These are phyloP conservation scores for Talaromyces thailandensis DNA, from an alignment of 495 filamentous ascomycete genomes.

Conservation along the genomic window DNA sequence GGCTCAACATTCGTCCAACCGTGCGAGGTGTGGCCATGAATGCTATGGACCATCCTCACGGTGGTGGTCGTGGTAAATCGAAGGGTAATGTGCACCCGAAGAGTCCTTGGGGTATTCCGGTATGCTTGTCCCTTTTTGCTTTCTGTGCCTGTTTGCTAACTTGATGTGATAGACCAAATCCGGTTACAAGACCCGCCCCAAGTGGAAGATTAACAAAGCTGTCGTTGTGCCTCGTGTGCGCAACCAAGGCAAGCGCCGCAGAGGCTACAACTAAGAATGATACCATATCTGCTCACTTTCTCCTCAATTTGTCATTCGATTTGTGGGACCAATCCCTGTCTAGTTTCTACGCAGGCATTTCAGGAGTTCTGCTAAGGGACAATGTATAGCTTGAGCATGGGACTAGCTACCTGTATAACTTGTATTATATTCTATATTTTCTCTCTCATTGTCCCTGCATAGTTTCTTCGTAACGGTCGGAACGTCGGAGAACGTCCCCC, in stretches of 20 bases:
- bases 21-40: slow-evolving; percentile 98
- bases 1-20: slow-evolving; percentile 88
- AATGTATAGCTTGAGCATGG: neutral
- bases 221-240: slow-evolving; percentile 66
- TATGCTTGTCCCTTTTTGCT: slow-evolving; percentile 37
- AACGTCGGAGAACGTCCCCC: neutral
- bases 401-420: neutral
- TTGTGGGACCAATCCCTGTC: neutral
- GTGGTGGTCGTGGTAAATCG: slow-evolving; percentile 96
- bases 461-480: neutral
- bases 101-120: slow-evolving; percentile 91
- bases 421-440: slow-evolving; percentile 1
- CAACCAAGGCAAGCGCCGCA: slow-evolving; percentile 64
- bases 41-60: slow-evolving; percentile 91
- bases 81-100: slow-evolving; percentile 94
- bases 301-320: neutral
- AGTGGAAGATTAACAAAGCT: slow-evolving; percentile 70
- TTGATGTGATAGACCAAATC: slow-evolving; percentile 63
- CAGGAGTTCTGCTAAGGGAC: neutral
- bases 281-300: neutral
- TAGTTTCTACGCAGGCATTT: neutral
- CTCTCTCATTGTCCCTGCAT: neutral
- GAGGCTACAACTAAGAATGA: slow-evolving; percentile 33
- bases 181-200: slow-evolving; percentile 87
- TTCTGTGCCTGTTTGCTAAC: slow-evolving; percentile 20